Evolutionary conservation across 768 basidiomycete genomes (phyloP).

Genomic region (Phaeolepiota aurea): DNA sequence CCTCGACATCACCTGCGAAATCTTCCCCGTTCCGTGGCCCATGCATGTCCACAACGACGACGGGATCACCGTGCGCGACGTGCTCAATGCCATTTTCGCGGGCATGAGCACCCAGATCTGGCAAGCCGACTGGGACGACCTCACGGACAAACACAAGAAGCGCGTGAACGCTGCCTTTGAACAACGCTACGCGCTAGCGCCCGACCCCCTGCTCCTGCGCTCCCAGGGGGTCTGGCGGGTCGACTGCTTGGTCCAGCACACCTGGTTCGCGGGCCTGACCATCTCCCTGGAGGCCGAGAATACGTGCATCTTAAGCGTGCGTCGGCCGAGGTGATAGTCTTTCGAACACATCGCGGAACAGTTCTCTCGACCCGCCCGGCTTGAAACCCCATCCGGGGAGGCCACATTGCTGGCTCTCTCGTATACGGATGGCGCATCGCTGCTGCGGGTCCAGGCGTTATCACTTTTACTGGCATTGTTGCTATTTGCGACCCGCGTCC

Average conservation of each 20-base stretch:
- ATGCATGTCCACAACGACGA: slow-evolving; percentile 29
- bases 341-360: too few relatives aligned
- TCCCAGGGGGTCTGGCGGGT: slow-evolving; percentile 34
- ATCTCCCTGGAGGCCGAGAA: slow-evolving; percentile 23
- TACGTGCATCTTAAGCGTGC: slow-evolving; percentile 40
- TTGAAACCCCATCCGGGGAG: too few relatives aligned
- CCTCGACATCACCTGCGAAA: slow-evolving; percentile 36
- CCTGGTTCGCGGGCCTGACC: slow-evolving; percentile 44
- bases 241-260: slow-evolving; percentile 42
- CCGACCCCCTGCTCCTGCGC: slow-evolving; percentile 23
- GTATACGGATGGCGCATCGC: too few relatives aligned
- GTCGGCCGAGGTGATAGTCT: slow-evolving; percentile 18
- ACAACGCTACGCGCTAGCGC: slow-evolving; percentile 32
- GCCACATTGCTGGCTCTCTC: too few relatives aligned
- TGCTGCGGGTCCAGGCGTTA: too few relatives aligned
- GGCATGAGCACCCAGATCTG: slow-evolving; percentile 28
- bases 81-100: slow-evolving; percentile 36
- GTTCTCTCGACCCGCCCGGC: too few relatives aligned
- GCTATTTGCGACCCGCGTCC: too few relatives aligned
- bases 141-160: slow-evolving; percentile 31
- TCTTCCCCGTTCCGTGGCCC: slow-evolving; percentile 35
- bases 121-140: slow-evolving; percentile 31
- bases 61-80: slow-evolving; percentile 45
- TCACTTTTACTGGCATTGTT: too few relatives aligned
- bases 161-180: slow-evolving; percentile 35